Conservation (phyloP, 208 protist genomes). For the Acanthamoeba divionensis region DNA sequence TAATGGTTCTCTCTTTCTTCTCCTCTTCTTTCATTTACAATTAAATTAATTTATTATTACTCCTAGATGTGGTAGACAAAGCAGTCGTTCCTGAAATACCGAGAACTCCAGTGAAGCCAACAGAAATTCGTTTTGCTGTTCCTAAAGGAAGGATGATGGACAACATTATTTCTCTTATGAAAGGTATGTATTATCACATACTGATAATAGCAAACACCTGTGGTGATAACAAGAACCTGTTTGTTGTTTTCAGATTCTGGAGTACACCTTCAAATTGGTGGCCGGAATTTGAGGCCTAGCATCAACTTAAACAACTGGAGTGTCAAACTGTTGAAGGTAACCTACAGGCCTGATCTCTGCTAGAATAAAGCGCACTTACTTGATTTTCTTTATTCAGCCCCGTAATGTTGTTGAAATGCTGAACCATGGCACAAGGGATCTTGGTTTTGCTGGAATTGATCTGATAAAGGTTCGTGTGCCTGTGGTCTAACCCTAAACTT, state of each 20-base stretch:
- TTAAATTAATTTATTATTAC: too few species aligned
- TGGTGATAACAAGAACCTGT: too few species aligned
- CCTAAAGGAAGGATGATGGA: conserved; percentile 52
- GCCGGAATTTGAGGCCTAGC: conserved; percentile 22
- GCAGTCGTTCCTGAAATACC: too few species aligned
- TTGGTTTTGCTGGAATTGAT: conserved; percentile 56
- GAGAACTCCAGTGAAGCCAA: not conserved
- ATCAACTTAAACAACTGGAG: conserved; percentile 44
- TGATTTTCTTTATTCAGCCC: not conserved
- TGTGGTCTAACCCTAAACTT: not conserved
- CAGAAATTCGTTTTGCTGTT: not conserved
- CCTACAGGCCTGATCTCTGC: too few species aligned
- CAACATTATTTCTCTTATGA: conserved; percentile 33
- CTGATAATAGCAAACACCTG: too few species aligned
- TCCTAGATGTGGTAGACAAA: too few species aligned
- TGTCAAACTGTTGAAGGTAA: conserved; percentile 22
- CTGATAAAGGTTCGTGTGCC: conserved; percentile 14
- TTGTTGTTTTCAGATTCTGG: not conserved
- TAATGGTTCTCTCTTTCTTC: too few species aligned
- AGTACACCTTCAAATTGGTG: not conserved
- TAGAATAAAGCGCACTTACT: too few species aligned
- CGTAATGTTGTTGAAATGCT: conserved; percentile 64
- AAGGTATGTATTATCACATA: not conserved
- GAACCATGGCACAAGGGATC: conserved; percentile 51
- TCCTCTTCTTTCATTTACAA: too few species aligned